Evolutionary conservation across 1,139 yeast genomes (phyloP), one percentile per base, ranked within the genome.

Genomic region (Geotrichum australiense): DNA sequence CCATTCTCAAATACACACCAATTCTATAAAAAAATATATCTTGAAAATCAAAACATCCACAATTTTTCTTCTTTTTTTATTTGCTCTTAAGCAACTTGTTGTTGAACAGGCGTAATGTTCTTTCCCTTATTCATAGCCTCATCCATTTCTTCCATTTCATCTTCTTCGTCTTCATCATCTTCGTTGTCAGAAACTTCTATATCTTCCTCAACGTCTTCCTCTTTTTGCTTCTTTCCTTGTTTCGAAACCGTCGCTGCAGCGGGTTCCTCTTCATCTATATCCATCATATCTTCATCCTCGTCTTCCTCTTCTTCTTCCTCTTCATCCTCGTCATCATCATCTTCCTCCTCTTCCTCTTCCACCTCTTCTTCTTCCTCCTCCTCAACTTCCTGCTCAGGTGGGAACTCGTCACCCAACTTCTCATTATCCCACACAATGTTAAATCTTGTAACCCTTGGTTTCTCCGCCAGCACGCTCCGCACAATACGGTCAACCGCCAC

Each of bases 361-460:
- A 60, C 70, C 20, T 53, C 70, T 41, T 74, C 80, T 1, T 69
- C 77, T 14, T 73, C 80, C 8, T 11, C 10, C 54, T 76, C 82
- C 45, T 84, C 94, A 3, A 66, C n/a, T 0, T 74, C 78, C 54
- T 76, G 82, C 45, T 84, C 94, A 3, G 66, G 93, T 65, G 94
- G 95, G 54, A 76, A 83, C 47, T 83, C 84, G 42, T 78, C 81
- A 24, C 72, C 73, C 37, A 69, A 74, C 12, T 72, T 80, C 36
- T 71, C 80, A 47, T 72, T 74, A 46, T 65, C 69, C 99, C 99
- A 91, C 4, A 87, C 94, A 47, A 91, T 91, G 61, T 91, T 91
- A 64, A 89, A 93, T 53, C 96, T 70, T 7, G 99, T 91, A 30
- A 93, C 98, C 53, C 98, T 71, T 27, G 99, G 99, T 66, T 91